Base-by-base conservation (phyloP, 306 rosid genomes). In the Luffa acutangula region DNA sequence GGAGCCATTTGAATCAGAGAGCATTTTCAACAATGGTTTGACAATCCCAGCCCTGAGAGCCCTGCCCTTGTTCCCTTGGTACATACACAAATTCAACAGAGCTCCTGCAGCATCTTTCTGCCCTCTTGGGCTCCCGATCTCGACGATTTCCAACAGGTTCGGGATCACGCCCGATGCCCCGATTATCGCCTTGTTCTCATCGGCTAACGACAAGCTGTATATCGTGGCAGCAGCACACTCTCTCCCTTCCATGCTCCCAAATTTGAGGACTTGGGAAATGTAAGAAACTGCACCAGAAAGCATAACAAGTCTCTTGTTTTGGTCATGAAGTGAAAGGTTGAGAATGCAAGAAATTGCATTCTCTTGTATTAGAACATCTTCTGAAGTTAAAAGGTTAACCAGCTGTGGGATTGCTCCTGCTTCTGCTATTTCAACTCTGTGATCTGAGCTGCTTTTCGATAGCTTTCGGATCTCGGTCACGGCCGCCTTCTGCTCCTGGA, bases 51-150 rank as follows among this genome's bases (percentile, higher is more conserved):
- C 88, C 63, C 93, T 86, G 25, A 93, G 81, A 69, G 97, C 97
- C 81, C 99, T 84, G 51, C 93, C 97, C 77, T 91, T 95, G 93
- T 95, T 95, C 21, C 97, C 96, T 85, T 93, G 97, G 80, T 93
- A 93, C 79, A 93, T 91, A 85, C 97, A 95, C 79, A 95, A 82
- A 83, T 91, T 93, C 87, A 93, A 93, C 80, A 95, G 80, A 1
- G 99, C 97, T 9, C 97, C 90, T 43, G 97, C 97, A 13, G 99
- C 97, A 25, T 95, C 99, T 64, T 93, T 95, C 91, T 91, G 89
- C 75, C 97, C 97, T 81, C 97, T 87, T 11, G 91, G 63, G 82
- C 93, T 92, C 42, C 99, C 97, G 57, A 77, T 89, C 81, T 93
- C 87, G 62, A 95, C 97, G 86, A 95, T 85, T 31, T 89, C 91